Percentiles rank a stretch among this genome's conserved stretches.
Evolutionary conservation across 2,329 filamentous ascomycete species (phyloP).

Genomic region (Periconia digitata): DNA sequence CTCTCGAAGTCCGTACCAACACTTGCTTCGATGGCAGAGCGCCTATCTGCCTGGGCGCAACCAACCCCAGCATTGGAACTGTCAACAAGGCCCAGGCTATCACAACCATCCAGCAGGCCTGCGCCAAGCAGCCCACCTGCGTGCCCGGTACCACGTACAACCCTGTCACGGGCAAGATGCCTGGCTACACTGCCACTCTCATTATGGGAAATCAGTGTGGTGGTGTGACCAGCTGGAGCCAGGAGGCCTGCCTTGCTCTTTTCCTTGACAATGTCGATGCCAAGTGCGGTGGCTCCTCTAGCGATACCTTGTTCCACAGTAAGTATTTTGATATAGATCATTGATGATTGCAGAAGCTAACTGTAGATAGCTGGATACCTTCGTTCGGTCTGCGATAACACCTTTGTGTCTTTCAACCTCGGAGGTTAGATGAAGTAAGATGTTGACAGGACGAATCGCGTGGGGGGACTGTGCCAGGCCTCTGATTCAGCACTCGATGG

Average conservation of each 20-base stretch:
- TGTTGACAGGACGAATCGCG: neutral
- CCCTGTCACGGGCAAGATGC: neutral
- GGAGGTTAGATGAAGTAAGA: conserved; percentile 5
- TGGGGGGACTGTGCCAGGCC: neutral
- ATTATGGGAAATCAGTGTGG: conserved; percentile 5
- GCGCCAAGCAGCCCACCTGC: conserved; percentile 2
- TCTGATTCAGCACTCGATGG: neutral
- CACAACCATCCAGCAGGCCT: conserved; percentile 4
- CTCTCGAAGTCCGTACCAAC: neutral
- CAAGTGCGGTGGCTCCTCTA: neutral
- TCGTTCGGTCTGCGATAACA: conserved; percentile 3
- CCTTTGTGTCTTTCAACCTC: conserved; percentile 8
- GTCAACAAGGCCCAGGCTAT: neutral
- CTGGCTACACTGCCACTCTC: conserved; percentile 7
- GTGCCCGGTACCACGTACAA: conserved; percentile 4
- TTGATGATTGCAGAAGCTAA: neutral
- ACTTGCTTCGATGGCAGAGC: conserved; percentile 1
- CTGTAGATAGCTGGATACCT: neutral
- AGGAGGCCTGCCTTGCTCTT: conserved; percentile 3
- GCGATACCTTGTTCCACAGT: neutral
- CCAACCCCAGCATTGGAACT: neutral
- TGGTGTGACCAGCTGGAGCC: conserved; percentile 4
- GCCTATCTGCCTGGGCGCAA: conserved; percentile 1
- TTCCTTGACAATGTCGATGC: conserved; percentile 2
- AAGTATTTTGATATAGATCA: neutral